Base-by-base conservation (phyloP, 805 yeast species). In the Saccharomycopsis fibuligera region DNA sequence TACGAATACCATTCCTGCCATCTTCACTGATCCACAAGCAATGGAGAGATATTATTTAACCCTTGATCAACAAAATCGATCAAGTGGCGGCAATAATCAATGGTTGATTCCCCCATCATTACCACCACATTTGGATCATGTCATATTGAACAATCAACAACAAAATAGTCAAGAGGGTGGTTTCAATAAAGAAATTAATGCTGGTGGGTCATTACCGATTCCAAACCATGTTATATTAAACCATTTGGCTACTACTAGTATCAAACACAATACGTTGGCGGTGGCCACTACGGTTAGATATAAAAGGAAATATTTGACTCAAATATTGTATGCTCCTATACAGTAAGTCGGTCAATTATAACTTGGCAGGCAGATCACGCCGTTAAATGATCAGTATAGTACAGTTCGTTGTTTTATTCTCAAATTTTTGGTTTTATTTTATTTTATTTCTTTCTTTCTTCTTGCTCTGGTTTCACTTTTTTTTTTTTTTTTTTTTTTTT, bases 121-220 rank as follows among this genome's bases (percentile, higher is more conserved):
- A 44, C 99, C 99, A 6, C 99, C 99, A 8, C 99, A 91, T 64
- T 72, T 93, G 52, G 99, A 93, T 62, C 84, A 85, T 59, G 98
- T 93, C 48, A 89, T 93, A 48, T 74, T 91, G 60, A 91, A 91
- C 68, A 44, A 40, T 35, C 54, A 53, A 38, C 52, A 47, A 29
- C 30, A 42, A 10, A 30, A 35, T 6, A 48, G 30, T 29, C 44
- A 45, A 12, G 50, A 37, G 12, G 54, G 50, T 23, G 50, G 47
- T 25, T 52, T 52, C 37, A 52, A 52, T 31, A 52, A 52, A 24
- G 55, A 52, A 37, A 37, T 52, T 10, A 52, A 52, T 40, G 54
- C 55, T 12, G 55, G 55, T 16, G 55, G 55, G 2, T 46, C 53
- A 17, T 49, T 52, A 30, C 55, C 95, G 8, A 88, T 89, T 49